Conservation (phyloP, 2,329 filamentous ascomycete species). For the Colletotrichum tanaceti region DNA sequence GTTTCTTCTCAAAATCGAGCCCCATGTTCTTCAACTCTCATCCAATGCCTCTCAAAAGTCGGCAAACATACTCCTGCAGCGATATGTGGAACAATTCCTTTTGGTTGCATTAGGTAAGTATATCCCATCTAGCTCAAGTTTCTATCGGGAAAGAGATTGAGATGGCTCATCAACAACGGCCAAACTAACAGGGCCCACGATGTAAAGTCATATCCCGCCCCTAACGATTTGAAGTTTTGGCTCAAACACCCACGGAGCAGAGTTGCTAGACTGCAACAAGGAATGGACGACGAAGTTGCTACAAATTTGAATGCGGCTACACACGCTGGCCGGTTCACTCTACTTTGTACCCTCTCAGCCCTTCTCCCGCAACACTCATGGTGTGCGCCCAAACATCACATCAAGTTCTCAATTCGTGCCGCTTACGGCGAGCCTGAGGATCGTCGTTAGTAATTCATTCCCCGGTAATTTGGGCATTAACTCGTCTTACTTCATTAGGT, state of each 20-base stretch:
- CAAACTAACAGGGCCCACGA: background rate
- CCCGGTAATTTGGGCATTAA: slow-evolving; percentile 9
- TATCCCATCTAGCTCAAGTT: background rate
- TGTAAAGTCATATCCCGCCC: background rate
- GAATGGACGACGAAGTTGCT: background rate
- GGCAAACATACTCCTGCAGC: background rate
- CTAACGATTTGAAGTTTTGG: background rate
- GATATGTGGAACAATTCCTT: background rate
- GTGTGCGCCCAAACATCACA: background rate
- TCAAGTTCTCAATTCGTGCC: slow-evolving; percentile 65
- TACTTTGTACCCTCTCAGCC: background rate
- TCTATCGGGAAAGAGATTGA: background rate
- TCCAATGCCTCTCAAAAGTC: too few relatives aligned
- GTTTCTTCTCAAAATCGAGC: background rate
- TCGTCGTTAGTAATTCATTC: slow-evolving; percentile 33
- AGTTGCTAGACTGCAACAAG: background rate
- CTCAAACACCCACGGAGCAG: background rate
- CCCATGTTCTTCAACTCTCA: background rate
- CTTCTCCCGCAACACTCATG: too few relatives aligned
- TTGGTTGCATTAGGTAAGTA: background rate
- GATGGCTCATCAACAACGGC: background rate
- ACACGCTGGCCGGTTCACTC: background rate
- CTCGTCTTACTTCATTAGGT: slow-evolving; percentile 90
- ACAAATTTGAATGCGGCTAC: background rate
- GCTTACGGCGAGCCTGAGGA: slow-evolving; percentile 67